Conservation (phyloP, 768 basidiomycete genomes). For the Tylopilus plumbeoviolaceoides region DNA sequence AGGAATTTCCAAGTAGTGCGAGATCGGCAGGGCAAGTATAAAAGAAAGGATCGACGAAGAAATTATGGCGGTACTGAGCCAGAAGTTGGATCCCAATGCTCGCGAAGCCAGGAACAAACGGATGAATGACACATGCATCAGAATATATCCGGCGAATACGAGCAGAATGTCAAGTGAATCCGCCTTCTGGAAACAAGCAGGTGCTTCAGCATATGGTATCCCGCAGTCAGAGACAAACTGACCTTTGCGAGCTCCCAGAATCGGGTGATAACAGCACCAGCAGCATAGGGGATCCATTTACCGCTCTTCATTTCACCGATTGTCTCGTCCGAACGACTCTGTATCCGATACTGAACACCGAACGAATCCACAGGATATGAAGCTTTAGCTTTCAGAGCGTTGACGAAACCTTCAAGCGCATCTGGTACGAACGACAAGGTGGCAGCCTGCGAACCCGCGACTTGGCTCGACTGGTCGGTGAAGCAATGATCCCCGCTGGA, state of each 20-base stretch:
- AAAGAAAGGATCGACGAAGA: conserved; percentile 80
- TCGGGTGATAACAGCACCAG: conserved; percentile 64
- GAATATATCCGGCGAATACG: conserved; percentile 86
- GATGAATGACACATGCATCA: conserved; percentile 96
- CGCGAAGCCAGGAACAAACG: conserved; percentile 87
- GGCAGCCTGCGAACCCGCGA: conserved; percentile 38
- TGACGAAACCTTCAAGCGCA: conserved; percentile 47
- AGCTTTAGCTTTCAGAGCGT: conserved; percentile 32
- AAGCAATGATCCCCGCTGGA: conserved; percentile 35
- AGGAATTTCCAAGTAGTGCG: conserved; percentile 74
- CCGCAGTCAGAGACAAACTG: conserved; percentile 19
- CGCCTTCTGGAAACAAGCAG: conserved; percentile 58
- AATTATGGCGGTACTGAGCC: conserved; percentile 69
- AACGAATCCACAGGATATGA: conserved; percentile 33
- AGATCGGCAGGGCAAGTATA: conserved; percentile 74
- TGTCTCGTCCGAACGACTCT: conserved; percentile 41
- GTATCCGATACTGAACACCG: conserved; percentile 49
- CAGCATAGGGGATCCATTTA: conserved; percentile 89
- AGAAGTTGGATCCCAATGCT: conserved; percentile 73
- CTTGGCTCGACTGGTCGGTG: conserved; percentile 32
- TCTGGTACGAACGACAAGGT: conserved; percentile 51
- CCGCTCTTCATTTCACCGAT: conserved; percentile 75
- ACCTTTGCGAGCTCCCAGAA: conserved; percentile 88
- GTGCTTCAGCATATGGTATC: conserved; percentile 6
- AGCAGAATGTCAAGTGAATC: conserved; percentile 95